Evolutionary conservation across 2,329 filamentous ascomycete species (phyloP).

Genomic region (Achaetomium macrosporum): DNA sequence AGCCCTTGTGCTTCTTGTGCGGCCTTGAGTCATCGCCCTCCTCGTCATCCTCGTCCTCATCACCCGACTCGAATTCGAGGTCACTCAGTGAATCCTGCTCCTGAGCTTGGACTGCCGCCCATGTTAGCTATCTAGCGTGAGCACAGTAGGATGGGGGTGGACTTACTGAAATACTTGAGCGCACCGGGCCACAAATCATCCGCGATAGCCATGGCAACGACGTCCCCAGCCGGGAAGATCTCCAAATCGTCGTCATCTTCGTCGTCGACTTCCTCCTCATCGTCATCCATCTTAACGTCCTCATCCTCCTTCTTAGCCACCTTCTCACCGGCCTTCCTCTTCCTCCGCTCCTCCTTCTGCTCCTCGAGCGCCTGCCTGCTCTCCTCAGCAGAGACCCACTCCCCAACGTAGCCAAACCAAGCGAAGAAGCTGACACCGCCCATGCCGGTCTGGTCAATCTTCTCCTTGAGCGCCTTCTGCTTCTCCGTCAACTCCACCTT

Average conservation of each 20-base stretch:
- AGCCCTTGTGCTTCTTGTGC: slow-evolving; percentile 39
- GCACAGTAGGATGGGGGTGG: slow-evolving; percentile 6
- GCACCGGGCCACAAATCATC: slow-evolving; percentile 88
- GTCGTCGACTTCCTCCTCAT: slow-evolving; percentile 55
- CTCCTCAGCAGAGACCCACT: slow-evolving; percentile 67
- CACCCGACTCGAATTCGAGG: slow-evolving; percentile 60
- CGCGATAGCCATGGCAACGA: slow-evolving; percentile 70
- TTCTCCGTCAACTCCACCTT: slow-evolving; percentile 37
- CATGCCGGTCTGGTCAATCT: slow-evolving; percentile 55
- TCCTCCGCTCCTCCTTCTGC: slow-evolving; percentile 51
- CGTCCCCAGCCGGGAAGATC: slow-evolving; percentile 82
- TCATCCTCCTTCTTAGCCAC: slow-evolving; percentile 41
- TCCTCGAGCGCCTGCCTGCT: slow-evolving; percentile 55
- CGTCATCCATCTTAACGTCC: slow-evolving; percentile 44
- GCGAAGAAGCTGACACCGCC: slow-evolving; percentile 76
- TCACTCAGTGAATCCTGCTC: slow-evolving; percentile 64
- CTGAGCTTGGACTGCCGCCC: slow-evolving; percentile 57
- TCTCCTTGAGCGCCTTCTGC: slow-evolving; percentile 46
- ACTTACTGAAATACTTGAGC: slow-evolving; percentile 85
- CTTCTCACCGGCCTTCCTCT: slow-evolving; percentile 46
- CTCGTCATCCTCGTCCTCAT: slow-evolving; percentile 46
- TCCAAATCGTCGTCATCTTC: slow-evolving; percentile 65
- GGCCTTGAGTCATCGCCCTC: slow-evolving; percentile 29
- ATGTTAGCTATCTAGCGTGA: slow-evolving; percentile 32
- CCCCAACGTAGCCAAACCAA: slow-evolving; percentile 76